These are phyloP conservation scores for Eutrema japonicum DNA, from an alignment of 345 rosid genomes.

Conservation along the genomic window DNA sequence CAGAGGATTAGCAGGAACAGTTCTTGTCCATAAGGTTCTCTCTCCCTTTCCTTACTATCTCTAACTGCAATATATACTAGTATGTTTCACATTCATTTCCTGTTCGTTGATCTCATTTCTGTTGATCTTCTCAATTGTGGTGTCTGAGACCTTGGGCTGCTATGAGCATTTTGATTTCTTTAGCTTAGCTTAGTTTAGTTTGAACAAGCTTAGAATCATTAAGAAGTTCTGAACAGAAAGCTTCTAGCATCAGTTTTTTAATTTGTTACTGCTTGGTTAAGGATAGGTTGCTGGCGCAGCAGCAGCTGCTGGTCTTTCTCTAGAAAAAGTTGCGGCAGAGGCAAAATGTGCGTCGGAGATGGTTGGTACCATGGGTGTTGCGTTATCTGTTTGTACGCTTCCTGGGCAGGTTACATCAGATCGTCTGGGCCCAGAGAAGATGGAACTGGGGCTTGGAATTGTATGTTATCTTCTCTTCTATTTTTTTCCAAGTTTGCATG, in stretches of 20 bases:
- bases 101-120: slow-evolving; percentile 1
- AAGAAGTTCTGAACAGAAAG: neutral
- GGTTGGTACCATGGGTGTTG: slow-evolving; percentile 96
- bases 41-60: slow-evolving; percentile 2
- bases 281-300: slow-evolving; percentile 94
- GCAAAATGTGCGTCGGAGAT: slow-evolving; percentile 80
- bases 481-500: neutral
- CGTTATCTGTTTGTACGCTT: slow-evolving; percentile 84
- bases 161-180: slow-evolving; percentile 5
- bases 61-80: neutral
- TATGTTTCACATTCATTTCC: neutral
- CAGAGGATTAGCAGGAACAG: slow-evolving; percentile 96
- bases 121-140: slow-evolving; percentile 20
- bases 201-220: slow-evolving; percentile 1
- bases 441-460: slow-evolving; percentile 99
- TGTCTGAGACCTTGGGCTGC: slow-evolving; percentile 24
- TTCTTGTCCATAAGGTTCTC: slow-evolving; percentile 89
- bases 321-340: slow-evolving; percentile 73
- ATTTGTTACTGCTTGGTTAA: slow-evolving; percentile 42
- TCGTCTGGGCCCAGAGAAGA: slow-evolving; percentile 83
- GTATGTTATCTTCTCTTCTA: slow-evolving; percentile 56
- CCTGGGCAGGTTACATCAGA: slow-evolving; percentile 93
- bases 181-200: neutral
- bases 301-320: slow-evolving; percentile 85
- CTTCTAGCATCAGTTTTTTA: slow-evolving; percentile 11